Evolutionary conservation across 768 basidiomycete species (phyloP).

Genomic region (Boletus vinaceobasis): DNA sequence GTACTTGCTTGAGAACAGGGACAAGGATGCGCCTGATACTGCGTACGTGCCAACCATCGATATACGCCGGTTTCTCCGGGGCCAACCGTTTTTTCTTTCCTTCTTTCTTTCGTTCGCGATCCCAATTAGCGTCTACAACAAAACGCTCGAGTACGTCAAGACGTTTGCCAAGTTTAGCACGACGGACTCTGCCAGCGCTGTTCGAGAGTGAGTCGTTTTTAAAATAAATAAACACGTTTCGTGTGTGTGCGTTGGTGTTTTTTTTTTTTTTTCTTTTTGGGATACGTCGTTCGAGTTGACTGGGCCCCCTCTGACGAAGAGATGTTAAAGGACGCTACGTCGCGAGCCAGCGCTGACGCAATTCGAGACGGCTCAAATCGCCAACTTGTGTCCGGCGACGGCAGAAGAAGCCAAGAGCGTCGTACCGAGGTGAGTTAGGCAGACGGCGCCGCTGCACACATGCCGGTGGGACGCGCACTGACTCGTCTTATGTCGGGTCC

Average conservation of each 20-base stretch:
- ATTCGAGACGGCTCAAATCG: conserved; percentile 91
- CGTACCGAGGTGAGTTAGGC: conserved; percentile 65
- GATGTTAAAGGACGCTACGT: conserved; percentile 52
- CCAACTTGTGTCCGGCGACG: conserved; percentile 83
- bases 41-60: conserved; percentile 45
- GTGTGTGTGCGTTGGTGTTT: neutral
- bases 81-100: neutral
- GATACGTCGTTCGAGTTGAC: neutral
- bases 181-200: conserved; percentile 77
- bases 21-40: conserved; percentile 85
- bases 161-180: conserved; percentile 89
- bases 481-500: neutral
- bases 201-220: conserved; percentile 69
- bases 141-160: conserved; percentile 88
- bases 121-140: conserved; percentile 76
- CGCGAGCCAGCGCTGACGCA: conserved; percentile 78
- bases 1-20: conserved; percentile 81
- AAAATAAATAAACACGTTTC: neutral
- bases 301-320: conserved; percentile 24
- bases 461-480: neutral
- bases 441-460: neutral
- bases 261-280: too few species aligned
- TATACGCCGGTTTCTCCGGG: neutral
- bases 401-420: conserved; percentile 91
- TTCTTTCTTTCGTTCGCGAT: neutral